Evolutionary conservation across 768 basidiomycete species (phyloP).

Genomic region (Russula virescens): DNA sequence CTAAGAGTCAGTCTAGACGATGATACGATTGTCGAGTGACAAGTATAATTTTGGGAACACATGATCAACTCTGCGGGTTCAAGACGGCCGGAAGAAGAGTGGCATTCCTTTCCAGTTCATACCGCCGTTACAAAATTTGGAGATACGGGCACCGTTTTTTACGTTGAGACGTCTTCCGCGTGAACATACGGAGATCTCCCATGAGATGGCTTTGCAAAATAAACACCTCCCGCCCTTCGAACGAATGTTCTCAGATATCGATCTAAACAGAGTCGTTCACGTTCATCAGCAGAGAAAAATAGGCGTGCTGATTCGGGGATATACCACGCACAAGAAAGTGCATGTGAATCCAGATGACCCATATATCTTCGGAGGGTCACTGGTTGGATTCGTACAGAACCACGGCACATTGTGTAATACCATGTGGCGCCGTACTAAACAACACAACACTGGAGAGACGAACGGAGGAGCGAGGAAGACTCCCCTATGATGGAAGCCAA

Average conservation of each 20-base stretch:
- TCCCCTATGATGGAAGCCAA: neutral
- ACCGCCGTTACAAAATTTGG: constrained; percentile 9
- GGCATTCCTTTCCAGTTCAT: neutral
- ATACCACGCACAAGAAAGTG: neutral
- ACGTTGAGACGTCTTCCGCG: constrained; percentile 9
- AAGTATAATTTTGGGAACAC: neutral
- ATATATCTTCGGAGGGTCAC: neutral
- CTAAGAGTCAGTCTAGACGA: neutral
- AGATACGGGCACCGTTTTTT: neutral
- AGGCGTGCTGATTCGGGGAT: neutral
- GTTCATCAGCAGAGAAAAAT: neutral
- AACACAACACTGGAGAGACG: neutral
- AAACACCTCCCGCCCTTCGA: constrained; percentile 5
- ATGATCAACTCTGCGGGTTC: constrained; percentile 7
- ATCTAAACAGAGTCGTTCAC: constrained; percentile 11
- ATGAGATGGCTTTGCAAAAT: constrained; percentile 11
- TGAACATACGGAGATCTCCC: constrained; percentile 14
- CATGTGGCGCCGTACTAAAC: neutral
- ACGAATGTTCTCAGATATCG: constrained; percentile 19
- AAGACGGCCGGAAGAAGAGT: constrained; percentile 5
- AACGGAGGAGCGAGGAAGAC: neutral
- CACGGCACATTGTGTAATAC: neutral
- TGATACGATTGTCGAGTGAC: neutral
- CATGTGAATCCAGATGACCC: constrained; percentile 2
- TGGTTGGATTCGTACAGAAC: neutral